Percentiles rank a stretch among this genome's conserved stretches.
Evolutionary conservation across 495 filamentous ascomycete species (phyloP).

Genomic region (Daldinia caldariorum): DNA sequence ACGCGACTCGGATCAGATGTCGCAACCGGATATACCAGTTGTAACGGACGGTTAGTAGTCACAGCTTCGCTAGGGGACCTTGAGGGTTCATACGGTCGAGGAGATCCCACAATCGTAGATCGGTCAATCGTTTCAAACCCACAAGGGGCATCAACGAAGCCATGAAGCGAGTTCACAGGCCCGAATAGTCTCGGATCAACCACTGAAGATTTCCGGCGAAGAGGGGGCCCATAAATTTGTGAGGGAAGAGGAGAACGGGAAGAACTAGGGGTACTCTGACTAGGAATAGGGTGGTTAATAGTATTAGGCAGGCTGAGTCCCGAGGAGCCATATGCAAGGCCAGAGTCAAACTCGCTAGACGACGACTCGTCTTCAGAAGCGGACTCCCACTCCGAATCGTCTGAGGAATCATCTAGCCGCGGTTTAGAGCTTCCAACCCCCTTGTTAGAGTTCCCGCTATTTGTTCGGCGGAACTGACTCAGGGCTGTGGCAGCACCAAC

Average conservation of each 20-base stretch:
- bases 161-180: conserved; percentile 62
- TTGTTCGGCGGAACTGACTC: conserved; percentile 50
- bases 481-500: conserved; percentile 51
- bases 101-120: conserved; percentile 25
- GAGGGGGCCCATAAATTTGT: conserved; percentile 29
- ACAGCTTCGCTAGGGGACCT: conserved; percentile 40
- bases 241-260: conserved; percentile 35
- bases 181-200: conserved; percentile 65
- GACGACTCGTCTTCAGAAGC: conserved; percentile 57
- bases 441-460: conserved; percentile 46
- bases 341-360: conserved; percentile 53
- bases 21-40: conserved; percentile 59
- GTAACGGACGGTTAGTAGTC: conserved; percentile 49
- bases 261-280: conserved; percentile 1
- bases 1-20: conserved; percentile 69
- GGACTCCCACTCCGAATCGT: conserved; percentile 59
- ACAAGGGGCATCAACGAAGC: conserved; percentile 60
- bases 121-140: conserved; percentile 56
- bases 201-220: conserved; percentile 57
- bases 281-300: conserved; percentile 9
- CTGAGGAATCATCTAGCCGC: conserved; percentile 43
- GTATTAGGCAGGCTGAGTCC: conserved; percentile 34
- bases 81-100: conserved; percentile 33
- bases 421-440: conserved; percentile 54
- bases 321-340: conserved; percentile 60